phyloP scores from a whole-genome alignment of 345 rosid genomes.

The Eutrema japonicum region DNA sequence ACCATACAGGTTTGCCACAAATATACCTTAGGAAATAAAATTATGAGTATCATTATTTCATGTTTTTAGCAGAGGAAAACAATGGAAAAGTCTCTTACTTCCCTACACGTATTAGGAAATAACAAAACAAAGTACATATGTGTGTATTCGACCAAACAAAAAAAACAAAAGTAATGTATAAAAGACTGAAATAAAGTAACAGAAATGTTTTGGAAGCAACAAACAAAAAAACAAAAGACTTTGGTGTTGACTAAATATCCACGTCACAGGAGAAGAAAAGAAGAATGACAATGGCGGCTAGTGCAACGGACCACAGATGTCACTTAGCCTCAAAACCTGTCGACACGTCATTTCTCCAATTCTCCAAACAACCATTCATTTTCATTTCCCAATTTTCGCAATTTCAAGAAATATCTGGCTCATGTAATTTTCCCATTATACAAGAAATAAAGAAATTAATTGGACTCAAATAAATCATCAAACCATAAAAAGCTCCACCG shows the following conservation, averaged over 20 bases:
- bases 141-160: neutral
- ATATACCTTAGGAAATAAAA: neutral
- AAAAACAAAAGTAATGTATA: neutral
- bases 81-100: too few species aligned
- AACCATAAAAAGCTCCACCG: slow-evolving; percentile 35
- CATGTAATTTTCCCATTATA: neutral
- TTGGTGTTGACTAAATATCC: slow-evolving; percentile 40
- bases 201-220: slow-evolving; percentile 24
- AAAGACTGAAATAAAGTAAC: neutral
- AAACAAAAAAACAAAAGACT: slow-evolving; percentile 9
- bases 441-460: too few species aligned
- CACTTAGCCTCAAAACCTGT: slow-evolving; percentile 11
- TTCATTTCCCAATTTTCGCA: slow-evolving; percentile 28
- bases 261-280: slow-evolving; percentile 30
- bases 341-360: slow-evolving; percentile 25
- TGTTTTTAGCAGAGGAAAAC: too few species aligned
- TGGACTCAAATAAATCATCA: slow-evolving; percentile 9
- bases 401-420: slow-evolving; percentile 1
- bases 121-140: neutral
- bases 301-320: slow-evolving; percentile 31
- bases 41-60: too few species aligned
- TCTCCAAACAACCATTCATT: slow-evolving; percentile 30
- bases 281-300: slow-evolving; percentile 12
- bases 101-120: neutral
- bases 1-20: slow-evolving; percentile 2